Evolutionary conservation across 371 early-diverging fungal genomes (phyloP), one percentile per base, ranked within the genome.

Genomic region (Mucor velutinosus): DNA sequence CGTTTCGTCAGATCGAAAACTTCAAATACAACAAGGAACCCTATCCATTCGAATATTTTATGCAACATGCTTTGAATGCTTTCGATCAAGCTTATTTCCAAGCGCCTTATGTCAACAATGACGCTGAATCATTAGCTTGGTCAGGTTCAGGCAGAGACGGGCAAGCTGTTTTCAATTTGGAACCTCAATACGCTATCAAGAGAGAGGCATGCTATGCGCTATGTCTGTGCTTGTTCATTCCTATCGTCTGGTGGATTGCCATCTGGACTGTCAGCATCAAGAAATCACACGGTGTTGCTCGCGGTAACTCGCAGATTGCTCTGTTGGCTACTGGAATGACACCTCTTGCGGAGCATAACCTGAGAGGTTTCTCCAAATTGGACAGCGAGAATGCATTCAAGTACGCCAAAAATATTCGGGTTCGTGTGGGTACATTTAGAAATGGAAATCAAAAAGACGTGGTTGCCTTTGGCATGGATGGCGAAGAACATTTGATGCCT

Each of bases 241-340:
- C 71, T 4, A 30, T 49, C 1, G 1, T 66, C 7, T 66, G 66
- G 67, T 71, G 71, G 71, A 0, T 63, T 3, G 15, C 17, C 0
- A 23, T 71, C 17, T 71, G 71, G 71, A 8, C 53, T 0, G 11
- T 53, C 17, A 59, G 71, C 32, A 39, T 66, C 7, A 62, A 30
- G 17, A 51, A 63, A 23, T 53, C 45, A 6, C n/a, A 55, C 11
- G 62, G 66, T 25, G 14, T 70, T n/a, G 49, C 51, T 39, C 71
- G 71, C 2, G 71, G 64, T 11, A 71, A 43, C 23, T 71, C 71
- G 14, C 66, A 71, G 45, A 66, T 71, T 15, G 45, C 47, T 25
- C 21, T 71, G n/a, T 35, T 71, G 23, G 21, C 67, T n/a, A 66
- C 55, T n/a, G 23, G 39, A 6, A 19, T 71, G 47, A 66, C 71